Conservation (phyloP, 2,329 filamentous ascomycete species). For the Colletotrichum tropicale region DNA sequence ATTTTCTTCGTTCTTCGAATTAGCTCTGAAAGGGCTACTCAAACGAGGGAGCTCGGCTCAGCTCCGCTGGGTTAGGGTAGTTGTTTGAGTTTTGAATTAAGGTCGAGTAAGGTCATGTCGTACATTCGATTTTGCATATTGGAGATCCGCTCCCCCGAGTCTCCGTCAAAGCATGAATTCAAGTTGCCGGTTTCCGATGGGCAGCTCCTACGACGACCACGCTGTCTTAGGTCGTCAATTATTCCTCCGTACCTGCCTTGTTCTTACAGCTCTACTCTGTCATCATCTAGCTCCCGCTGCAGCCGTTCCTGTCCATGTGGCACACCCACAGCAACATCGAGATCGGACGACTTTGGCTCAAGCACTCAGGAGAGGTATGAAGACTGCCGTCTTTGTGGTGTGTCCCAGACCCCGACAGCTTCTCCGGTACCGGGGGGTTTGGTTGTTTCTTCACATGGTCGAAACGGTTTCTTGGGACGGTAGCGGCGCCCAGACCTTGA, state of each 20-base stretch:
- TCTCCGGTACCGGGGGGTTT: background rate
- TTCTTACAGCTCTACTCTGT: background rate
- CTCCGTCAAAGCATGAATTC: background rate
- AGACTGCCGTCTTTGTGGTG: background rate
- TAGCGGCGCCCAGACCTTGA: background rate
- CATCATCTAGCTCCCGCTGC: background rate
- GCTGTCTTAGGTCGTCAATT: background rate
- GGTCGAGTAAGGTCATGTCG: background rate
- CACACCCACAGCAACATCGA: background rate
- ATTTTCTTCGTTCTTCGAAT: background rate
- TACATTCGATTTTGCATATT: background rate
- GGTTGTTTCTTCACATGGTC: background rate
- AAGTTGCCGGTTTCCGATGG: background rate
- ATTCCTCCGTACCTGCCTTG: background rate
- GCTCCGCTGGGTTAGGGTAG: background rate
- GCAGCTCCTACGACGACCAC: background rate
- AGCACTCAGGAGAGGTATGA: background rate
- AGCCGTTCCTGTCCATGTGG: conserved; percentile 26
- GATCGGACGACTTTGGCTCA: conserved; percentile 4
- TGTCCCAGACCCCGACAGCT: background rate
- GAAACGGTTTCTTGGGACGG: background rate
- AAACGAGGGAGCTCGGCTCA: background rate
- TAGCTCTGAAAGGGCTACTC: background rate
- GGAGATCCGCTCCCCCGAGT: background rate
- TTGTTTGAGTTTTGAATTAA: background rate